Conservation (phyloP, 2,329 filamentous ascomycete genomes). For the Fusarium succisae region DNA sequence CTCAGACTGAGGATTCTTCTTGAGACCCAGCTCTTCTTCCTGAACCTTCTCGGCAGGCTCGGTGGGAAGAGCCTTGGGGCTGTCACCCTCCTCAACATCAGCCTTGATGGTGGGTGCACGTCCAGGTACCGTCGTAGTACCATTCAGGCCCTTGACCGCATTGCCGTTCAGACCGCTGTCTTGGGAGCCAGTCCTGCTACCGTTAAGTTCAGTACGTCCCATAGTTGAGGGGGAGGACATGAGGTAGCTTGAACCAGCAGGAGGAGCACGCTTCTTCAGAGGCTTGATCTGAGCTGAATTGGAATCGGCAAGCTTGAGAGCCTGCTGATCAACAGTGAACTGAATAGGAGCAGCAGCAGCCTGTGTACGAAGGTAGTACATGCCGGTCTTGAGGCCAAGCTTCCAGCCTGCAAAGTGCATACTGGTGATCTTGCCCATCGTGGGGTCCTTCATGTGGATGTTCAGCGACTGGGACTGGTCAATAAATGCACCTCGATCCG, state of each 20-base stretch:
- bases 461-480: slow-evolving; percentile 99
- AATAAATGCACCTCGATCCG: slow-evolving; percentile 97
- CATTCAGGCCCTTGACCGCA: slow-evolving; percentile 63
- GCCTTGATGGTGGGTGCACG: slow-evolving; percentile 78
- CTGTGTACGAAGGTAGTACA: slow-evolving; percentile 99
- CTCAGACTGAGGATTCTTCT: slow-evolving; percentile 71
- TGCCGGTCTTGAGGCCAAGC: slow-evolving; percentile 98
- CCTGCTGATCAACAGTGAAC: slow-evolving; percentile 98
- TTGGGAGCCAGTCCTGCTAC: slow-evolving; percentile 61
- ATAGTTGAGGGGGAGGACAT: slow-evolving; percentile 68
- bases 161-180: slow-evolving; percentile 63
- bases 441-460: slow-evolving; percentile 99
- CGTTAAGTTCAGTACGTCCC: slow-evolving; percentile 71
- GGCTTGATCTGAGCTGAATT: slow-evolving; percentile 73
- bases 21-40: slow-evolving; percentile 68
- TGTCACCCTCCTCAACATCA: slow-evolving; percentile 79
- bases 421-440: slow-evolving; percentile 99
- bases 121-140: slow-evolving; percentile 72
- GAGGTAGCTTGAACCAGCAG: slow-evolving; percentile 57
- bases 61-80: slow-evolving; percentile 78
- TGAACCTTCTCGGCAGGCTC: slow-evolving; percentile 72
- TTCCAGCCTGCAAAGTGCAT: slow-evolving; percentile 99
- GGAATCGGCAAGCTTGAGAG: slow-evolving; percentile 86
- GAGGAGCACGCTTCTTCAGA: slow-evolving; percentile 75
- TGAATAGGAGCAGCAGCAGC: slow-evolving; percentile 96